Base-by-base conservation (phyloP, 164 flowering plant species). In the Saururus chinensis region DNA sequence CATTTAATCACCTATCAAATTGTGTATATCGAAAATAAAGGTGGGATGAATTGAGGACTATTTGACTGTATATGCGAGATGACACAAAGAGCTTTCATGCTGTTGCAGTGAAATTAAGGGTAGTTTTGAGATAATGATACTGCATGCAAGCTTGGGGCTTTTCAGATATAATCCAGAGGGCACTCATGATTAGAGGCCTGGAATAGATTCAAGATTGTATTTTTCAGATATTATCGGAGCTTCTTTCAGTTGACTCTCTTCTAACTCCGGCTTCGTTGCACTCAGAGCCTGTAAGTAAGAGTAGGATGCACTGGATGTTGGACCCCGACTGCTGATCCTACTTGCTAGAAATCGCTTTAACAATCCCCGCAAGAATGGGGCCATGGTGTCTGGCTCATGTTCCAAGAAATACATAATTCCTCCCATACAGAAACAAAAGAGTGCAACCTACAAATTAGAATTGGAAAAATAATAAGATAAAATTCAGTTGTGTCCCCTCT, bases 311-410 rank as follows among this genome's bases (percentile, higher is more conserved):
- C 77, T 79, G 24, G 81, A 60, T 40, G 88, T 53, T 26, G 83
- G 80, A 19, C 71, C 76, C 0, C 95, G 90, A 69, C 82, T 92
- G 81, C 91, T 92, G 19, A 92, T 87, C 72, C 87, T 80, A 73
- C 98, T 89, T 41, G 96, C 89, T 59, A 92, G 89, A 76, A 92
- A 92, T 35, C 98, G 93, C 19, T 93, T 95, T 20, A 92, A 87
- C 51, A 92, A 70, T 42, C 96, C 86, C 70, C 96, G 76, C 17
- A 92, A 84, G 67, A 89, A 86, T 40, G 96, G 96, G 37, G 98
- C 95, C 98, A 92, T 89, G 19, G 96, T 92, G 59, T 89, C 90
- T 17, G 98, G 98, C 70, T 92, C 98, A 62, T 92, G 80, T 63
- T 92, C 98, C 60, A 92, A 70, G 72, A 84, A 92, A 64, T 88